Percentiles rank a stretch among this genome's conserved stretches.
phyloP scores from a whole-genome alignment of 1,284 basidiomycete genomes.

The Laetiporus sulphureus region DNA sequence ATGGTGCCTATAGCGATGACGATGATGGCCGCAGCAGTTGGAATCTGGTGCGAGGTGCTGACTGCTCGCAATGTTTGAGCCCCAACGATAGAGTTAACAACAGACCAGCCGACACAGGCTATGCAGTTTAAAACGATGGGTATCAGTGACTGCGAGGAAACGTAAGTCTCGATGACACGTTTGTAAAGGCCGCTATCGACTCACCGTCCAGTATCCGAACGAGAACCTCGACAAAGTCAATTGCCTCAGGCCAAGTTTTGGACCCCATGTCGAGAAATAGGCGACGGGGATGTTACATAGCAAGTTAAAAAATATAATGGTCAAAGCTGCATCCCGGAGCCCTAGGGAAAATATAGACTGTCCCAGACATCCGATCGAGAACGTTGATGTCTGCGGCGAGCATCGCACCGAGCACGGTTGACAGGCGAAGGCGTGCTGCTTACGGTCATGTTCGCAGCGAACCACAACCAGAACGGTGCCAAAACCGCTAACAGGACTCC shows the following conservation, averaged over 20 bases:
- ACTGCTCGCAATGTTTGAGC: constrained; percentile 24
- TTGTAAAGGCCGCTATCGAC: not conserved
- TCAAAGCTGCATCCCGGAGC: constrained; percentile 25
- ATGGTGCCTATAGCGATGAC: constrained; percentile 31
- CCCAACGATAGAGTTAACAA: constrained; percentile 32
- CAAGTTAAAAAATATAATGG: constrained; percentile 32
- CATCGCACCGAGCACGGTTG: not conserved
- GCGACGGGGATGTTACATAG: constrained; percentile 29
- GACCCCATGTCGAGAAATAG: constrained; percentile 29
- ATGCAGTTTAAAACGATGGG: constrained; percentile 24
- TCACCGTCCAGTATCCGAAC: constrained; percentile 17
- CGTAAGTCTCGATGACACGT: not conserved
- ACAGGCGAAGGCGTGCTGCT: not conserved
- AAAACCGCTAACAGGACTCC: not conserved
- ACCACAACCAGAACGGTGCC: constrained; percentile 18
- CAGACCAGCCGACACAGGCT: constrained; percentile 29
- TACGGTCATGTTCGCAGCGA: constrained; percentile 22
- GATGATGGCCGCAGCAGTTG: constrained; percentile 26
- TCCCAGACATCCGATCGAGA: constrained; percentile 30
- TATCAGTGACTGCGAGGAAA: constrained; percentile 11
- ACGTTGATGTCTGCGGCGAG: constrained; percentile 17
- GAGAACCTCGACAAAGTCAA: constrained; percentile 31
- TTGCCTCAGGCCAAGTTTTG: constrained; percentile 29
- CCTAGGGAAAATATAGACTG: constrained; percentile 23
- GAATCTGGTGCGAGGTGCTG: constrained; percentile 21